A percentile compares a stretch with the other conserved stretches of the same genome.
These are phyloP conservation scores for Bassia scoparia DNA, from an alignment of 148 eudicot species.

Conservation along the genomic window DNA sequence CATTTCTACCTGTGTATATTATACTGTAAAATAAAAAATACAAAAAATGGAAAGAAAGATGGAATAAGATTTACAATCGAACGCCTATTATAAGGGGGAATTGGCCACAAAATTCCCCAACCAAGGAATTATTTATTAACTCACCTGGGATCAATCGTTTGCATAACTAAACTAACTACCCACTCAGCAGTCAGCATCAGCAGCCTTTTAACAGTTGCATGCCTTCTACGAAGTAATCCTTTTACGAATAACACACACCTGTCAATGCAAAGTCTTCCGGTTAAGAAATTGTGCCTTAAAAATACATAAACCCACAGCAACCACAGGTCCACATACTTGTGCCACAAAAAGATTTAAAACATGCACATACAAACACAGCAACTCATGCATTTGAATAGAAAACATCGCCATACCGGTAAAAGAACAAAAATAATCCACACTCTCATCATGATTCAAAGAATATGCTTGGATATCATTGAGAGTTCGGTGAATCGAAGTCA, in stretches of 20 bases:
- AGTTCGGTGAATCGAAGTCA: neutral
- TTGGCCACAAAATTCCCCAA: conserved; percentile 24
- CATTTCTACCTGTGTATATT: too few relatives aligned
- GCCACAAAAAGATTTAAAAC: neutral
- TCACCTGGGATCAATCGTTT: conserved; percentile 8
- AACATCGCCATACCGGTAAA: neutral
- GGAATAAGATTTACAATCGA: conserved; percentile 27
- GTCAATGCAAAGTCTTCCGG: conserved; percentile 1
- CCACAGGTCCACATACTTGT: neutral
- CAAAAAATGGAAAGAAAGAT: conserved; percentile 4
- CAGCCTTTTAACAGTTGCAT: neutral
- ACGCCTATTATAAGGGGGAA: conserved; percentile 14
- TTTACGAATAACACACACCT: conserved; percentile 10
- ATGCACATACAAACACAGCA: neutral
- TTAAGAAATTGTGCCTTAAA: neutral
- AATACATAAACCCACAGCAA: neutral
- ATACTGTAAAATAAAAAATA: neutral
- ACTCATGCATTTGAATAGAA: neutral
- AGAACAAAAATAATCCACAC: neutral
- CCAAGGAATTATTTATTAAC: conserved; percentile 12
- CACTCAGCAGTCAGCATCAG: conserved; percentile 3
- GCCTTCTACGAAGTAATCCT: conserved; percentile 12
- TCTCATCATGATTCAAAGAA: too few relatives aligned
- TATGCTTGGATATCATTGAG: too few relatives aligned
- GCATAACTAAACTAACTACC: neutral